These are phyloP conservation scores for Fusarium marasasianum DNA, from an alignment of 2,329 filamentous ascomycete species.

Conservation along the genomic window DNA sequence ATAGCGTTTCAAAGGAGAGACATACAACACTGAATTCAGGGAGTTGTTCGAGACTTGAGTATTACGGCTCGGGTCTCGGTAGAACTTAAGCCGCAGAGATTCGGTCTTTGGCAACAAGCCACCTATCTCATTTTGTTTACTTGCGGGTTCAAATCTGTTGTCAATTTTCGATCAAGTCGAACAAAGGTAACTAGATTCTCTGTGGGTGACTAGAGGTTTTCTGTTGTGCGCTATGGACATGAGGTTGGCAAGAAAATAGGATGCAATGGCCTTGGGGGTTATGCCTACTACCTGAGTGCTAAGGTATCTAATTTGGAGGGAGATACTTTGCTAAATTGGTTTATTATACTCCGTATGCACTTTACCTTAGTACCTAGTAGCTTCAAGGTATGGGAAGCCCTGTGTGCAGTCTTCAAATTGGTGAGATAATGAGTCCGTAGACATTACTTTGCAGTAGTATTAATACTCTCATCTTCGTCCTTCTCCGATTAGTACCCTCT, in stretches of 20 bases:
- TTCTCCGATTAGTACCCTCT: background rate
- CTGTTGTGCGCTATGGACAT: constrained; percentile 10
- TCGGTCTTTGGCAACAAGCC: background rate
- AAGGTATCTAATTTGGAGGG: too few species aligned
- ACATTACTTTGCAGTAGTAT: background rate
- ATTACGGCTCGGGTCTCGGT: constrained; percentile 21
- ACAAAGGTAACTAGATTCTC: background rate
- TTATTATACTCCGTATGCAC: background rate
- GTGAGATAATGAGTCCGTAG: background rate
- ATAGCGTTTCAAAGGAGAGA: constrained; percentile 11
- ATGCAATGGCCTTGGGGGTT: background rate
- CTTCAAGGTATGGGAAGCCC: background rate
- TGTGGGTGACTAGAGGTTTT: background rate
- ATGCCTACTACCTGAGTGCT: too few species aligned
- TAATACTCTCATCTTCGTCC: background rate
- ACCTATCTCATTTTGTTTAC: background rate
- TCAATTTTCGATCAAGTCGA: background rate
- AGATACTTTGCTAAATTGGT: background rate
- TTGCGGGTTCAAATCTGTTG: background rate
- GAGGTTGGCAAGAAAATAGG: background rate
- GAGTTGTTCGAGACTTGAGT: constrained; percentile 1
- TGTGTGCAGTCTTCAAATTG: background rate
- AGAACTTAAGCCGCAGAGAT: constrained; percentile 2
- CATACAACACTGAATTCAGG: constrained; percentile 1
- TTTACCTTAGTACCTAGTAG: background rate